Conservation (phyloP, 345 rosid genomes). For the Eucalyptus cladocalyx region DNA sequence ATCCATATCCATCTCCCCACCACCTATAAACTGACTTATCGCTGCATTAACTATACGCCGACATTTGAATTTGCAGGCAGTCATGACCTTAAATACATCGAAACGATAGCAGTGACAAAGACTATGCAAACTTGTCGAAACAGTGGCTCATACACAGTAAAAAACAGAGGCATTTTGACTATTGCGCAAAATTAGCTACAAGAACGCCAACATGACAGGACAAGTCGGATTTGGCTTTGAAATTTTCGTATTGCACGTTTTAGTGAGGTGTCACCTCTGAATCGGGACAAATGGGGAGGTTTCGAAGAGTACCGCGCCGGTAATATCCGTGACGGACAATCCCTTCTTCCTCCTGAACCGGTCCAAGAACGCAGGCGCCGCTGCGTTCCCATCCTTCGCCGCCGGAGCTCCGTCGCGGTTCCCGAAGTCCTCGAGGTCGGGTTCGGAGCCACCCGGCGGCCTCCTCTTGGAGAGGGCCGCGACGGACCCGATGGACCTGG, state of each 20-base stretch:
- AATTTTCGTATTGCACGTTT: accelerated
- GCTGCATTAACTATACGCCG: accelerated
- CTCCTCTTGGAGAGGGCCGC: slow-evolving; percentile 25
- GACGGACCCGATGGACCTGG: slow-evolving; percentile 21
- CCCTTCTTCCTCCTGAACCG: slow-evolving; percentile 46
- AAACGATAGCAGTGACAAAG: background rate
- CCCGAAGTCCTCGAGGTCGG: slow-evolving; percentile 55
- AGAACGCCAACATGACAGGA: background rate
- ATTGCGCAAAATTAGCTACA: background rate
- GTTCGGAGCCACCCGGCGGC: background rate
- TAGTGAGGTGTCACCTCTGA: background rate
- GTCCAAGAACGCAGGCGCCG: slow-evolving; percentile 14
- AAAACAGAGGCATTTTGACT: background rate
- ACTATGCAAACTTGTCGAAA: background rate
- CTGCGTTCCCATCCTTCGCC: slow-evolving; percentile 7
- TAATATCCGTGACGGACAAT: slow-evolving; percentile 57
- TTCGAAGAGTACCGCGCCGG: slow-evolving; percentile 29
- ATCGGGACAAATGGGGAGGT: background rate
- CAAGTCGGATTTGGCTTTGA: accelerated
- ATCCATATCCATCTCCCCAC: background rate
- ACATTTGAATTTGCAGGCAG: background rate
- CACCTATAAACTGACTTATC: background rate
- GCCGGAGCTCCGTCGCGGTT: background rate
- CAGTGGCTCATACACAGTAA: background rate
- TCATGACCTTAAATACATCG: background rate